phyloP scores from a whole-genome alignment of 2,329 filamentous ascomycete genomes.

The Trichoderma atrobrunneum region DNA sequence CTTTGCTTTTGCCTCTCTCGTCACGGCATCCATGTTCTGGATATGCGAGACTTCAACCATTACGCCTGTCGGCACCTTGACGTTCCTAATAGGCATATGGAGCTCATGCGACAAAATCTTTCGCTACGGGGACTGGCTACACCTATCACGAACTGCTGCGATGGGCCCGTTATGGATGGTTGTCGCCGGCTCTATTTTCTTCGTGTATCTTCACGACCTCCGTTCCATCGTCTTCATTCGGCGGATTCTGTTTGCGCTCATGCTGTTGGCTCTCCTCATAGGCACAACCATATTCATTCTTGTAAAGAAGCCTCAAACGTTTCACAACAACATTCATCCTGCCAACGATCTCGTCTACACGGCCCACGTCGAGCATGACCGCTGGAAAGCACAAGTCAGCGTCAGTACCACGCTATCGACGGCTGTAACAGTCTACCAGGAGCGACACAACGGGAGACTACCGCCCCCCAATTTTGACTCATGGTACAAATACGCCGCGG shows the following conservation, averaged over 20 bases:
- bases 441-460: slow-evolving; percentile 58
- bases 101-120: slow-evolving; percentile 37
- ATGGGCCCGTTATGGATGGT: slow-evolving; percentile 41
- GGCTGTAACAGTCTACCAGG: slow-evolving; percentile 49
- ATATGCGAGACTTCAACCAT: slow-evolving; percentile 47
- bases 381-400: slow-evolving; percentile 48
- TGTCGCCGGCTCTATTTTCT: slow-evolving; percentile 41
- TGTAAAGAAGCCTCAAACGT: slow-evolving; percentile 31
- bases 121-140: slow-evolving; percentile 45
- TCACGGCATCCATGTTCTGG: slow-evolving; percentile 46
- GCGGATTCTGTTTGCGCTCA: slow-evolving; percentile 39
- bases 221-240: slow-evolving; percentile 43
- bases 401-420: slow-evolving; percentile 47
- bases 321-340: slow-evolving; percentile 39
- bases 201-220: slow-evolving; percentile 44
- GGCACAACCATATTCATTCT: slow-evolving; percentile 38
- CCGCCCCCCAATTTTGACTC: slow-evolving; percentile 80
- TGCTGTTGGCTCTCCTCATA: slow-evolving; percentile 39
- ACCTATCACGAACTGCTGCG: slow-evolving; percentile 36
- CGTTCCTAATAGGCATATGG: slow-evolving; percentile 42
- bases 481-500: slow-evolving; percentile 80
- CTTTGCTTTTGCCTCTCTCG: slow-evolving; percentile 42
- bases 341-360: slow-evolving; percentile 50
- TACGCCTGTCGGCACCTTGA: slow-evolving; percentile 42
- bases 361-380: slow-evolving; percentile 45